These are phyloP conservation scores for Solanum lignicaule DNA, from an alignment of 257 asterid genomes.

Conservation along the genomic window DNA sequence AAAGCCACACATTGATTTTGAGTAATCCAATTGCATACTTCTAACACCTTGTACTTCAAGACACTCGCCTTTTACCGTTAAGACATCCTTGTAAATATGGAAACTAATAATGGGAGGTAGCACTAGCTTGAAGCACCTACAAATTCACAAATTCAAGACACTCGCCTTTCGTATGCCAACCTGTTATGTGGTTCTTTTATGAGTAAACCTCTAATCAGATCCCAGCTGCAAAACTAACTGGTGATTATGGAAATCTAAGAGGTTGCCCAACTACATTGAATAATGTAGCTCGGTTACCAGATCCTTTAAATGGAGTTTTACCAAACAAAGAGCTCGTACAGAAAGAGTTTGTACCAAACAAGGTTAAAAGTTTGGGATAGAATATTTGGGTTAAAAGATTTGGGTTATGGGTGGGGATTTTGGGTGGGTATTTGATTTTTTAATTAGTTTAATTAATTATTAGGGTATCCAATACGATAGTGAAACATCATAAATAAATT, in stretches of 20 bases:
- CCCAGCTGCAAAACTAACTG: conserved; percentile 26
- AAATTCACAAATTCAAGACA: conserved; percentile 13
- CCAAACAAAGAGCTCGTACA: conserved; percentile 29
- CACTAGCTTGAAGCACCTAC: neutral
- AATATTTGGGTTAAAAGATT: too few relatives aligned
- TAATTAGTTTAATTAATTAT: too few relatives aligned
- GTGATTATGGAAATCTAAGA: conserved; percentile 26
- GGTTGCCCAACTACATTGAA: conserved; percentile 36
- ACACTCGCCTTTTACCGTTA: neutral
- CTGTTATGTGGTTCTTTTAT: conserved; percentile 33
- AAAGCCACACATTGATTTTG: neutral
- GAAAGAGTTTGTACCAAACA: neutral
- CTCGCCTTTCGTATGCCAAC: conserved; percentile 24
- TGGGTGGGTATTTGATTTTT: too few relatives aligned
- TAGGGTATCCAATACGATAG: too few relatives aligned
- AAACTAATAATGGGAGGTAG: neutral
- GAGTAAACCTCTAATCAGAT: conserved; percentile 27
- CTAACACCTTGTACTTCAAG: neutral
- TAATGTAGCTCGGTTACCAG: conserved; percentile 33
- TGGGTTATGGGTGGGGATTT: too few relatives aligned
- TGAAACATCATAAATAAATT: too few relatives aligned
- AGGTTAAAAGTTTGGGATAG: too few relatives aligned
- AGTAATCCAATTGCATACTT: neutral
- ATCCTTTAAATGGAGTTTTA: conserved; percentile 34
- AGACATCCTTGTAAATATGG: neutral